A percentile compares a stretch with the other conserved stretches of the same genome.
These are phyloP conservation scores for Bauhinia variegata DNA, from an alignment of 306 rosid genomes.

Conservation along the genomic window DNA sequence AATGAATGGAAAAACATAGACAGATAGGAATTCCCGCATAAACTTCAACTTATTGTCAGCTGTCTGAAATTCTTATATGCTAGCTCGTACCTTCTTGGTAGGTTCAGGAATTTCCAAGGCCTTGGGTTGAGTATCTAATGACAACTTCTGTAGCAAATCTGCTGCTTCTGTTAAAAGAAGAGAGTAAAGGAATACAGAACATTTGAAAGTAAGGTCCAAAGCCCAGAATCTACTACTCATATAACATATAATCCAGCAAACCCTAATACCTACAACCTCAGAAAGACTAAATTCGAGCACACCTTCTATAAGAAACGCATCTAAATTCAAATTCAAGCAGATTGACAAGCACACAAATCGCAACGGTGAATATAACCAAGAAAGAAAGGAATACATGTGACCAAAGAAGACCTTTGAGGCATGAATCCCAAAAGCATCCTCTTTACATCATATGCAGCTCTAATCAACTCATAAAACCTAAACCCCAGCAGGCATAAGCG, in stretches of 20 bases:
- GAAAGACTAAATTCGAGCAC: neutral
- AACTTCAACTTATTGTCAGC: neutral
- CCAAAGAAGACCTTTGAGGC: neutral
- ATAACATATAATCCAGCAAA: neutral
- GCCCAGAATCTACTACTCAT: neutral
- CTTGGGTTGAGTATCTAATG: slow-evolving; percentile 80
- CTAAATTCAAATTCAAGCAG: slow-evolving; percentile 9
- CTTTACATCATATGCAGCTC: neutral
- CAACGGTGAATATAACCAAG: no score
- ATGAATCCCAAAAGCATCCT: no score
- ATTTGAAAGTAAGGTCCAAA: neutral
- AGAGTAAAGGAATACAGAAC: slow-evolving; percentile 59
- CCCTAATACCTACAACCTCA: no score
- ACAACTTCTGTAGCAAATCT: slow-evolving; percentile 87
- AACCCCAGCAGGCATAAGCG: neutral
- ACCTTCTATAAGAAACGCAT: neutral
- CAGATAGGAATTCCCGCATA: neutral
- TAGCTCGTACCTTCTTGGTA: slow-evolving; percentile 61
- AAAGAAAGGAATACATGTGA: neutral
- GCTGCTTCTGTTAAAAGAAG: slow-evolving; percentile 60
- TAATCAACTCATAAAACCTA: neutral
- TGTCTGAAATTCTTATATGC: no score
- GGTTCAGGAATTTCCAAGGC: slow-evolving; percentile 86
- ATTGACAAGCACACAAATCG: neutral
- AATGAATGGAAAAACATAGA: neutral